phyloP scores from a whole-genome alignment of 352 stramenopile species.

The Phytophthora rubi region DNA sequence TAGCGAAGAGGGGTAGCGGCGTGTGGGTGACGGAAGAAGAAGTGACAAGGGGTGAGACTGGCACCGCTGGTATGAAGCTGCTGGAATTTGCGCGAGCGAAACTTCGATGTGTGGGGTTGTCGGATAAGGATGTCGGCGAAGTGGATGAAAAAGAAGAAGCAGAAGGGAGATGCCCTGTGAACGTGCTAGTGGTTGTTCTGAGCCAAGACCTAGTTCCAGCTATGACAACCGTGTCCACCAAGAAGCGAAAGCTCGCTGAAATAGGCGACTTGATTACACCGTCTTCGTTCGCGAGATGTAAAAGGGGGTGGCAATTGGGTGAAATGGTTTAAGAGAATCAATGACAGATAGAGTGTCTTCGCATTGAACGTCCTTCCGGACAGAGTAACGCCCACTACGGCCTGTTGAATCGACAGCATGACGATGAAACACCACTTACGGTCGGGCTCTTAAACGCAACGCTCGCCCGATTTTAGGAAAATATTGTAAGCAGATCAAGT shows the following conservation, averaged over 20 bases:
- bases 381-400: too few species aligned
- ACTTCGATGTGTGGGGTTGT: too few species aligned
- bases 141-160: too few species aligned
- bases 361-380: constrained; percentile 7
- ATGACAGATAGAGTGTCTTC: constrained; percentile 35
- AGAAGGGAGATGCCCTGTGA: too few species aligned
- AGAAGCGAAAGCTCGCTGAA: constrained; percentile 37
- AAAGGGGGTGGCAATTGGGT: constrained; percentile 23
- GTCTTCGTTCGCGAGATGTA: constrained; percentile 34
- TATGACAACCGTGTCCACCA: background rate
- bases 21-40: too few species aligned
- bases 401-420: background rate
- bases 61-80: too few species aligned
- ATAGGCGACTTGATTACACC: constrained; percentile 27
- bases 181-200: background rate
- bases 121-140: too few species aligned
- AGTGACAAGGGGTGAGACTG: too few species aligned
- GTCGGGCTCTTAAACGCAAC: constrained; percentile 37
- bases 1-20: too few species aligned
- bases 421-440: constrained; percentile 20
- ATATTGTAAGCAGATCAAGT: constrained; percentile 32
- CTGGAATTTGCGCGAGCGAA: too few species aligned
- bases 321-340: constrained; percentile 27
- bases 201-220: background rate
- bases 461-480: constrained; percentile 27